Evolutionary conservation across 78 protist genomes (phyloP).

Genomic region (Dictyostelium purpureum): DNA sequence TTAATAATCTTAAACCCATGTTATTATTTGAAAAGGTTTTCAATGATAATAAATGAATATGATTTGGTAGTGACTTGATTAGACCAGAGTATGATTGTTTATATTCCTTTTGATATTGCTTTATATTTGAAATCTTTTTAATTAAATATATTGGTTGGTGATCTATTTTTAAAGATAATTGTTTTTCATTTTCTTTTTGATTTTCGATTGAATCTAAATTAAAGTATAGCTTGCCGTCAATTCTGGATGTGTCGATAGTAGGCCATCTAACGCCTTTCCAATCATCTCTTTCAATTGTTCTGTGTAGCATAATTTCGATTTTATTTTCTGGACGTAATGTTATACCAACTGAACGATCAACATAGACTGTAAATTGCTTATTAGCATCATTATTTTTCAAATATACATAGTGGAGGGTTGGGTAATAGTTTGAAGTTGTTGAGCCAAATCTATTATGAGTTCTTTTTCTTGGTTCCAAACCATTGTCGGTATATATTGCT

Average conservation of each 20-base stretch:
- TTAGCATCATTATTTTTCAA: not conserved
- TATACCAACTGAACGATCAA: conserved; percentile 8
- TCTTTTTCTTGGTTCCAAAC: conserved; percentile 26
- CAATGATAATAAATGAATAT: not conserved
- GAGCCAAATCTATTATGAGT: too few species aligned
- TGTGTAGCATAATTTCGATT: conserved; percentile 68
- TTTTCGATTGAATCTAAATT: not conserved
- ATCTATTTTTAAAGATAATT: too few species aligned
- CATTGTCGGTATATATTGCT: conserved; percentile 74
- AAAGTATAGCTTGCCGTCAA: conserved; percentile 19
- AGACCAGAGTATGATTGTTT: not conserved
- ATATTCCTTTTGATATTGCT: not conserved
- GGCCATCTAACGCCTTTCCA: conserved; percentile 5
- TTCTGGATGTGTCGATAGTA: not conserved
- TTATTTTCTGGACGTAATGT: not conserved
- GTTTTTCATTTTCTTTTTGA: too few species aligned
- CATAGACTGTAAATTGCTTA: conserved; percentile 34
- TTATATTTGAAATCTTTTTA: too few species aligned
- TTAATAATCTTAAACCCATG: not conserved
- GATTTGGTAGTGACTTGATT: not conserved
- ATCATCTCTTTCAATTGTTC: conserved; percentile 45
- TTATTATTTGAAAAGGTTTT: not conserved
- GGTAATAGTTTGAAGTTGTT: not conserved
- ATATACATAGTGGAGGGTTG: not conserved
- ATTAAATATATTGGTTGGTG: not conserved